Base-by-base conservation (phyloP, 345 rosid genomes). In the Cardiospermum halicacabum region DNA sequence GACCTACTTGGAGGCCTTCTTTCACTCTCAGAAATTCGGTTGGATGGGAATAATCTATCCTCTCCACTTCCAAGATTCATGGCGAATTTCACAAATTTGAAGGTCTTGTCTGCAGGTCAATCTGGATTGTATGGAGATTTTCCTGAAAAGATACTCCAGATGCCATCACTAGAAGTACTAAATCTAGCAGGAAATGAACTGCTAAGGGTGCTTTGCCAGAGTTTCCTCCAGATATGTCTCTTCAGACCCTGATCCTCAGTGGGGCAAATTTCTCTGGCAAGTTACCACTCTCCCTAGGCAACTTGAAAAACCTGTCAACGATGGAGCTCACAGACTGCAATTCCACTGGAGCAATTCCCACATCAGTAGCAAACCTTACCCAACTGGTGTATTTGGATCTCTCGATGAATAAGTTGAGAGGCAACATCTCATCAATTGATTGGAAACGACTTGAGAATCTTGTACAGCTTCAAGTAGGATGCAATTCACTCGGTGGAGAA, bases 211-310 rank as follows among this genome's bases (percentile, higher is more conserved):
- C 65, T 7, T 61, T 78, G 39, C 64, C 74, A 2, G 45, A 61
- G 0, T 68, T 67, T 53, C 56, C 40, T 9, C 21, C 4, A 21
- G 53, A 64, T 55, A 11, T 22, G 21, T 67, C 78, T 61, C 72
- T 83, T 12, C 56, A 50, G 58, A 67, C 26, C 1, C 11, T 77
- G 27, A 7, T 26, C 16, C 75, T 80, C 25, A 61, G 72, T 11
- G 0, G 7, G 9, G 75, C 84, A 9, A 68, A 15, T 0, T 65
- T 80, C 43, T 66, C 74, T 0, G 83, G 84, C 32, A 16, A 15
- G 1, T 7, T 80, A 43, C 81, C 85, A 7, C 64, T 57, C 21
- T 78, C 88, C 32, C 58, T 77, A 4, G 72, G 76, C 2, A 53
- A 53, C 7, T 68, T 77, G 0, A 11, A 6, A 10, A 49, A 48